Evolutionary conservation across 2,329 filamentous ascomycete species (phyloP), one percentile per base, ranked within the genome.

Genomic region (Aspergillus pseudoterreus): DNA sequence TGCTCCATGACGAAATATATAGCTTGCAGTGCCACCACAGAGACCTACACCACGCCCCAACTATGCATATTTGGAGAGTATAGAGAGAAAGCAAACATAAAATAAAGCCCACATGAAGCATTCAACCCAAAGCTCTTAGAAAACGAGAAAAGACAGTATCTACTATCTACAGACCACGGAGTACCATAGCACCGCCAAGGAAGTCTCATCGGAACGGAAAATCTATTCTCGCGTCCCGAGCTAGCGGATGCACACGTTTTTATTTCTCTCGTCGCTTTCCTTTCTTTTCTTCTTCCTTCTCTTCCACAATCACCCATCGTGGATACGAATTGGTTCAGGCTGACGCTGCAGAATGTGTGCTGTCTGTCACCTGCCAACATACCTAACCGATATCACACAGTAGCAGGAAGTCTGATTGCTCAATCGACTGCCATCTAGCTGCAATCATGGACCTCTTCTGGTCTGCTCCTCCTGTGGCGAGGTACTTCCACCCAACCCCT

Each of bases 391-490:
- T 35, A 10, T 15, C 14, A 11, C 30, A 43, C 6, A 15, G 15
- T 21, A 19, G 38, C 19, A 52, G 27, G 10, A 11, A 30, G 3
- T 8, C 8, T 30, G 27, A 30, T 30, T 30, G 27, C 27, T 30
- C 27, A 30, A 11, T 30, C 27, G 10, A 24, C 17, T 32, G 5
- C 49, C 42, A 41, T 39, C 32, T 53, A 61, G 50, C 48, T 50
- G 48, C 57, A 51, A 82, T 30, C 27, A 30, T 84, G 78, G 82
- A 85, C 71, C 74, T 76, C 57, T 86, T 85, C 67, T 85, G 82
- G 81, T 76, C 78, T 60, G 79, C 82, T 61, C 85, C 85, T 64
- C 84, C 84, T 50, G 81, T 88, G 60, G 77, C 82, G 51, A 82
- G 85, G 85, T 87, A 78, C 63, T 52, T 33, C 33, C 36, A 14